These are phyloP conservation scores for Raffaelea arxii DNA, from an alignment of 2,329 filamentous ascomycete genomes.

Conservation along the genomic window DNA sequence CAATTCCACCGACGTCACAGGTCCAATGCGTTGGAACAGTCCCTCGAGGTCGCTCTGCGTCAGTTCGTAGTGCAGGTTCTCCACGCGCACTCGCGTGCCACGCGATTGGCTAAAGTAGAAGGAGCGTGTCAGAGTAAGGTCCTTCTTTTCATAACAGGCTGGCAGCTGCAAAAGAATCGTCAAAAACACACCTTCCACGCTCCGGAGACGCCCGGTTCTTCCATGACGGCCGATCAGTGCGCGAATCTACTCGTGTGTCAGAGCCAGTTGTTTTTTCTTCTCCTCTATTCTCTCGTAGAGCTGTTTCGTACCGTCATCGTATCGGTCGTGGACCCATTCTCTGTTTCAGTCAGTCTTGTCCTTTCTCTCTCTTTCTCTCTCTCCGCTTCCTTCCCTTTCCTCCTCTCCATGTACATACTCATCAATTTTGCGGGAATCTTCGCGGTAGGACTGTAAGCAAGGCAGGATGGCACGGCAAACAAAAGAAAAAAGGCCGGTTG, in stretches of 20 bases:
- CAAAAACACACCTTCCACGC: neutral
- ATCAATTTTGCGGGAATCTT: conserved; percentile 58
- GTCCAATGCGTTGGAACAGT: conserved; percentile 70
- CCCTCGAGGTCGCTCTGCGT: conserved; percentile 79
- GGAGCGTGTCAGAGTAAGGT: neutral
- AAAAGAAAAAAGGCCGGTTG: conserved; percentile 18
- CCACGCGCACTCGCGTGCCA: conserved; percentile 68
- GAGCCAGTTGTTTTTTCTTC: neutral
- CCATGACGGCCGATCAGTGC: neutral
- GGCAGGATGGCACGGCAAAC: conserved; percentile 25
- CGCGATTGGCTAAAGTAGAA: neutral
- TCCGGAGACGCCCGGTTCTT: conserved; percentile 6
- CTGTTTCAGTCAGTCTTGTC: conserved; percentile 28
- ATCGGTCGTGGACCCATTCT: conserved; percentile 93
- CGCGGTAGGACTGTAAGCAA: conserved; percentile 43
- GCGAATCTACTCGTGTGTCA: too few species aligned
- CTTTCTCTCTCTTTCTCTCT: conserved; percentile 15
- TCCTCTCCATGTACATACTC: too few species aligned
- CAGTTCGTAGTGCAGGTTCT: conserved; percentile 88
- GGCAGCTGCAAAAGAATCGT: neutral
- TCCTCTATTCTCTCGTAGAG: neutral
- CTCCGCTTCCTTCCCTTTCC: neutral
- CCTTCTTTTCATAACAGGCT: too few species aligned
- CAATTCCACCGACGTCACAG: conserved; percentile 57
- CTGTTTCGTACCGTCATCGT: conserved; percentile 49